Conservation (phyloP, 2,329 filamentous ascomycete species). For the Phialemoniopsis sp. region DNA sequence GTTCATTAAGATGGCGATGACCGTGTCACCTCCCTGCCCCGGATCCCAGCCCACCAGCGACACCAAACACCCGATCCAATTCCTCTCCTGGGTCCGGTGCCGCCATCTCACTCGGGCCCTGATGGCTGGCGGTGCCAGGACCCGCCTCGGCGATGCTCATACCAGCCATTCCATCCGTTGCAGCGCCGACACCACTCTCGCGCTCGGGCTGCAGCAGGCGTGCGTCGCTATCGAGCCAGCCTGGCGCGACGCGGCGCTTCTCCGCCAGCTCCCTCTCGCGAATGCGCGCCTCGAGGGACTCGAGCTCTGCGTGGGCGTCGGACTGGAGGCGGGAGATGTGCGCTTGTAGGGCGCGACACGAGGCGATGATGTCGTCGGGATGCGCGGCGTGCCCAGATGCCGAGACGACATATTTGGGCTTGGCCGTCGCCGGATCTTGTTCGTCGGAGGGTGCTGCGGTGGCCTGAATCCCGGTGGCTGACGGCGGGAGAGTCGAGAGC, state of each 20-base stretch:
- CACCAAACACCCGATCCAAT: conserved; percentile 11
- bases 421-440: conserved; percentile 27
- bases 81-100: conserved; percentile 7
- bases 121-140: too few species aligned
- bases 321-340: conserved; percentile 68
- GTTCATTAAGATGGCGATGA: too few species aligned
- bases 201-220: conserved; percentile 66
- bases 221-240: conserved; percentile 74
- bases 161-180: not conserved
- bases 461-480: conserved; percentile 50
- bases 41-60: too few species aligned
- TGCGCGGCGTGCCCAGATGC: conserved; percentile 77
- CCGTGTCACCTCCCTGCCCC: too few species aligned
- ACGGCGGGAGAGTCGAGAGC: conserved; percentile 78
- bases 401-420: conserved; percentile 72
- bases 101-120: conserved; percentile 10
- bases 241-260: conserved; percentile 75
- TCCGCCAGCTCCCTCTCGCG: conserved; percentile 66
- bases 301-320: conserved; percentile 64
- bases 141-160: not conserved
- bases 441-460: conserved; percentile 24
- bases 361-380: conserved; percentile 78
- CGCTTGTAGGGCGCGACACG: conserved; percentile 72
- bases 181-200: conserved; percentile 17
- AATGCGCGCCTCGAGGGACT: conserved; percentile 66